phyloP scores from a whole-genome alignment of 1,139 yeast species.

The Sugiyamaella japonica region DNA sequence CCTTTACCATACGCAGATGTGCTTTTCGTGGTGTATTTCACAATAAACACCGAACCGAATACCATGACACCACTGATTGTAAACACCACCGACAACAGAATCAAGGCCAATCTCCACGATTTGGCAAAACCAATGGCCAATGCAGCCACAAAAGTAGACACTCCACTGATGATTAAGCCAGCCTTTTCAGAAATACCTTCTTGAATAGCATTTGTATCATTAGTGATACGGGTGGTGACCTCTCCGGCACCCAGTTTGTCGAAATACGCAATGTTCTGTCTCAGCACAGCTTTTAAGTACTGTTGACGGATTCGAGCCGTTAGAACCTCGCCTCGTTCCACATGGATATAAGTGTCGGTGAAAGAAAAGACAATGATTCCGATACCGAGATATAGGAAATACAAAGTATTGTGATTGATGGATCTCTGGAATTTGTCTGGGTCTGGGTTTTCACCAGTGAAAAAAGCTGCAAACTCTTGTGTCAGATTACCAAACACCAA shows the following conservation, averaged over 20 bases:
- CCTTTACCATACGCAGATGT: slow-evolving; percentile 42
- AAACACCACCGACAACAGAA: slow-evolving; percentile 42
- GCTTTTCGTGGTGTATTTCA: slow-evolving; percentile 38
- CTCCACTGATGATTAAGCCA: slow-evolving; percentile 43
- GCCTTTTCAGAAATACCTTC: slow-evolving; percentile 49
- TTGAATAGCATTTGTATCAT: slow-evolving; percentile 46
- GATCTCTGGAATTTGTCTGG: slow-evolving; percentile 37
- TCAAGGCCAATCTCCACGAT: slow-evolving; percentile 44
- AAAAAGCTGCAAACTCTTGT: slow-evolving; percentile 40
- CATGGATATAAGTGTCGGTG: slow-evolving; percentile 41
- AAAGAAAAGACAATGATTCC: slow-evolving; percentile 40
- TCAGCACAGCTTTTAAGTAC: slow-evolving; percentile 42
- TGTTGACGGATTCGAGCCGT: slow-evolving; percentile 45
- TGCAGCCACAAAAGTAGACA: slow-evolving; percentile 45
- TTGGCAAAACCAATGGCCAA: slow-evolving; percentile 44
- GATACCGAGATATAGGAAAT: slow-evolving; percentile 43
- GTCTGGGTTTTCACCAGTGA: slow-evolving; percentile 33
- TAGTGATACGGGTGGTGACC: slow-evolving; percentile 47
- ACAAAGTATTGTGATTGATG: slow-evolving; percentile 41
- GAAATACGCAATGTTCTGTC: slow-evolving; percentile 49
- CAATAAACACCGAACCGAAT: slow-evolving; percentile 36
- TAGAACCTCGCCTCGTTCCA: slow-evolving; percentile 45
- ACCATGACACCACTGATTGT: slow-evolving; percentile 37
- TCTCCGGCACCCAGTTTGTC: slow-evolving; percentile 49
- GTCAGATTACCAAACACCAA: slow-evolving; percentile 44